These are phyloP conservation scores for Ricinus communis DNA, from an alignment of 345 rosid species.

Conservation along the genomic window DNA sequence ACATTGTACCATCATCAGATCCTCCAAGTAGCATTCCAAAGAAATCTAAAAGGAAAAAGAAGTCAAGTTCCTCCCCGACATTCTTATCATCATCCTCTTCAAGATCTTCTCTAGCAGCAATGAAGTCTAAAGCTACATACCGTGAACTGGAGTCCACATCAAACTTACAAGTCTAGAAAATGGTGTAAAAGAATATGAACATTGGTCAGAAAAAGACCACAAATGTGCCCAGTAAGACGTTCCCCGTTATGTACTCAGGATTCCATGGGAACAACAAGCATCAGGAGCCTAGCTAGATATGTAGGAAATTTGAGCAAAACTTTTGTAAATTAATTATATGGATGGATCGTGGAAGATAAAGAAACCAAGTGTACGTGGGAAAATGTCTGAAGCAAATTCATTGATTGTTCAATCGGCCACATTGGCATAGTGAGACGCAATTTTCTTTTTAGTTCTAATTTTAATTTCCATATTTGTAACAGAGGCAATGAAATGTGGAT, in stretches of 20 bases:
- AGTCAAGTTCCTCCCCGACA: constrained; percentile 42
- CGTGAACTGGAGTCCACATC: constrained; percentile 23
- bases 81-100: constrained; percentile 35
- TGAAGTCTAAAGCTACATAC: constrained; percentile 31
- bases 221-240: background rate
- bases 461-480: no score
- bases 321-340: constrained; percentile 6
- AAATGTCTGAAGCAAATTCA: no score
- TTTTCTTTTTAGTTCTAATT: no score
- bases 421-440: no score
- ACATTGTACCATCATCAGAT: constrained; percentile 26
- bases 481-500: no score
- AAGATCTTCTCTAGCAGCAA: constrained; percentile 32
- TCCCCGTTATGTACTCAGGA: background rate
- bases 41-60: constrained; percentile 55
- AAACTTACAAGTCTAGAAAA: constrained; percentile 23
- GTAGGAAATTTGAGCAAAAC: constrained; percentile 9
- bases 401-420: no score
- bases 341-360: no score
- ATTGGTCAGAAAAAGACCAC: background rate
- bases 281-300: background rate
- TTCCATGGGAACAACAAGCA: background rate
- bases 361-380: no score
- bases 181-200: constrained; percentile 10
- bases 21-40: constrained; percentile 39